Percentiles rank a stretch among this genome's conserved stretches.
Conservation (phyloP, 2,329 filamentous ascomycete genomes). For the Fusarium globosum region DNA sequence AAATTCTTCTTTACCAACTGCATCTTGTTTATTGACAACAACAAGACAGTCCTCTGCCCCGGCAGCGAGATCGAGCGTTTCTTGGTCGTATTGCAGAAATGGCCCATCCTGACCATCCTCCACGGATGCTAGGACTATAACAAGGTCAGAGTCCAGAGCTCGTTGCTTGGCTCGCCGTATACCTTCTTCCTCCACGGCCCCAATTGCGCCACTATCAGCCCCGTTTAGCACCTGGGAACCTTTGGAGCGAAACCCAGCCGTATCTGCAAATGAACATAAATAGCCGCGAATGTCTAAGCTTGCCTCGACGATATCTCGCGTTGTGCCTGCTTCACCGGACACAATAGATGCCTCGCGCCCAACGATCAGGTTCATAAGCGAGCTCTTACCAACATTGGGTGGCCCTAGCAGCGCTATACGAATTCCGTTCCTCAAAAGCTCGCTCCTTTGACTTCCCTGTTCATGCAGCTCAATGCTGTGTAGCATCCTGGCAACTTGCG, state of each 20-base stretch:
- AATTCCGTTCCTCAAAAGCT: slow-evolving; percentile 87
- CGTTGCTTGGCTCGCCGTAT: slow-evolving; percentile 87
- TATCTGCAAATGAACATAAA: slow-evolving; percentile 94
- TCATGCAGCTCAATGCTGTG: slow-evolving; percentile 75
- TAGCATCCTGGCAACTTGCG: slow-evolving; percentile 71
- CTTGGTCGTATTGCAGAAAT: slow-evolving; percentile 63
- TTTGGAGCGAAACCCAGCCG: slow-evolving; percentile 81
- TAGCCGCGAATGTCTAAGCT: slow-evolving; percentile 90
- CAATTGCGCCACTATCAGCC: slow-evolving; percentile 59
- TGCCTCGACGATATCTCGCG: slow-evolving; percentile 92
- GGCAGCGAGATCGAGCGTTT: slow-evolving; percentile 66
- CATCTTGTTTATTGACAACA: slow-evolving; percentile 73
- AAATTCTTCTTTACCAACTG: slow-evolving; percentile 52
- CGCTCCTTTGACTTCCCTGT: slow-evolving; percentile 81
- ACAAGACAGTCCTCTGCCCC: slow-evolving; percentile 62
- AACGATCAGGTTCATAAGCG: slow-evolving; percentile 88
- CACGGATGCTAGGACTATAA: slow-evolving; percentile 83
- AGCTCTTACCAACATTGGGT: slow-evolving; percentile 96
- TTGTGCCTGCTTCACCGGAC: slow-evolving; percentile 91
- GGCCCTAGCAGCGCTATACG: slow-evolving; percentile 87
- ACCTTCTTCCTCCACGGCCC: slow-evolving; percentile 86
- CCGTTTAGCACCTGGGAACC: slow-evolving; percentile 19
- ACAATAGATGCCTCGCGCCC: slow-evolving; percentile 96
- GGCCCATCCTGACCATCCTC: slow-evolving; percentile 59
- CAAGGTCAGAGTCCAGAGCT: slow-evolving; percentile 84